Percentiles rank a stretch among this genome's conserved stretches.
Evolutionary conservation across 768 basidiomycete species (phyloP).

Genomic region (Panaeolus papilionaceus): DNA sequence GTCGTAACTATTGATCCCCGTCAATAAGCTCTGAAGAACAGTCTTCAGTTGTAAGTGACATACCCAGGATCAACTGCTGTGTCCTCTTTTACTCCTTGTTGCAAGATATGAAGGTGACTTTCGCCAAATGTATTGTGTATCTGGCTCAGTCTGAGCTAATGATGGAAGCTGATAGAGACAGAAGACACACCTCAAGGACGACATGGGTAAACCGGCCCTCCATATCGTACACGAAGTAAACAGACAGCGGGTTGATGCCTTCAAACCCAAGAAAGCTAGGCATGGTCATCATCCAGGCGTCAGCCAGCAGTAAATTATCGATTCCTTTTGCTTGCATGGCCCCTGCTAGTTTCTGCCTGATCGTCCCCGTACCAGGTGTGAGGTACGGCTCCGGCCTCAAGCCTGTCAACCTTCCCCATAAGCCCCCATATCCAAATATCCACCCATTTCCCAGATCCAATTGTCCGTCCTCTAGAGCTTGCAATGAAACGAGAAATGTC

Average conservation of each 20-base stretch:
- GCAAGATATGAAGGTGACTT: constrained; percentile 64
- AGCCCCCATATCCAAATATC: constrained; percentile 61
- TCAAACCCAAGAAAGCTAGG: constrained; percentile 69
- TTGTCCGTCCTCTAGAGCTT: constrained; percentile 51
- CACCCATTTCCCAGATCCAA: constrained; percentile 56
- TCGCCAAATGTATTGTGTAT: constrained; percentile 81
- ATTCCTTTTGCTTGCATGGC: constrained; percentile 35
- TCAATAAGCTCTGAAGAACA: background rate
- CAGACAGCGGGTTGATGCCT: constrained; percentile 74
- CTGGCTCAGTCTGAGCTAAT: constrained; percentile 34
- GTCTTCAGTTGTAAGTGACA: constrained; percentile 19
- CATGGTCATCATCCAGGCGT: constrained; percentile 80
- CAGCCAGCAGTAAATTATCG: constrained; percentile 36
- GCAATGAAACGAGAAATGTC: constrained; percentile 60
- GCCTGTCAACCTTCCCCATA: constrained; percentile 50
- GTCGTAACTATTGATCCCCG: constrained; percentile 47
- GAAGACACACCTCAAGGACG: constrained; percentile 60
- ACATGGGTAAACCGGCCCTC: constrained; percentile 42
- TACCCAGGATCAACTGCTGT: constrained; percentile 36
- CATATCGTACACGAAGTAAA: constrained; percentile 65
- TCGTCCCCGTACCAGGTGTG: constrained; percentile 34
- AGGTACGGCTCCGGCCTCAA: constrained; percentile 55
- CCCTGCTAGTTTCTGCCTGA: constrained; percentile 47
- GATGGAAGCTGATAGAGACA: background rate
- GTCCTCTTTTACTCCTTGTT: constrained; percentile 53